A percentile compares a stretch with the other conserved stretches of the same genome.
Evolutionary conservation across 257 asterid genomes (phyloP).

Genomic region (Solanum commersonii): DNA sequence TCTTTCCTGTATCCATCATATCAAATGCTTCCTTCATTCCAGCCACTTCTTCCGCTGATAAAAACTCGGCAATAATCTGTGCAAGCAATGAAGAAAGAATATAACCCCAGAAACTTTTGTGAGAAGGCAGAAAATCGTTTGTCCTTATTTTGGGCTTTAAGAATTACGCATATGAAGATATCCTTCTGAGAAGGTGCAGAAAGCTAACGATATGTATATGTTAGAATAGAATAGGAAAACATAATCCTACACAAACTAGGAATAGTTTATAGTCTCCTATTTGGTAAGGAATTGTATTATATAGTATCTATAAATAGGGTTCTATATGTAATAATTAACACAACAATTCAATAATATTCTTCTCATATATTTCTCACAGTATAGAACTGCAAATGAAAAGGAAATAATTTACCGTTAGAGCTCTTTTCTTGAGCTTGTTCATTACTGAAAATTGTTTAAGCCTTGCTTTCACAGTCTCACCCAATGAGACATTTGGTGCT

Average conservation of each 20-base stretch:
- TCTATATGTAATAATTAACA: no score
- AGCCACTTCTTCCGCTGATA: slow-evolving; percentile 68
- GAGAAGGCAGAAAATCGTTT: background rate
- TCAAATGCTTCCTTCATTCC: slow-evolving; percentile 64
- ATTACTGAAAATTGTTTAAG: slow-evolving; percentile 66
- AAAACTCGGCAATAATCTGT: slow-evolving; percentile 63
- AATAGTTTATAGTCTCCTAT: no score
- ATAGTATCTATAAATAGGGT: no score
- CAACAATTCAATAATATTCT: no score
- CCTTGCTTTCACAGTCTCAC: slow-evolving; percentile 73
- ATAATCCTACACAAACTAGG: no score
- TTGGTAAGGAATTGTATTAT: no score
- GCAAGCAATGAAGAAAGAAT: background rate
- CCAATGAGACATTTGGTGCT: slow-evolving; percentile 63
- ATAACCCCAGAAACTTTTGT: background rate
- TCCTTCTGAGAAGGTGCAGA: background rate
- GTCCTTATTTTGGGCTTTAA: background rate
- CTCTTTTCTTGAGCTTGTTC: slow-evolving; percentile 73
- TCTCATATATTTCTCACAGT: no score
- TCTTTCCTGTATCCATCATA: slow-evolving; percentile 47
- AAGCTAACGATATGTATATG: background rate
- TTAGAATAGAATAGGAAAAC: no score
- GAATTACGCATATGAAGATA: background rate
- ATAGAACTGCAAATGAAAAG: background rate
- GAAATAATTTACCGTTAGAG: slow-evolving; percentile 34